phyloP scores from a whole-genome alignment of 2,329 filamentous ascomycete species.

The Pseudogymnoascus sp. region DNA sequence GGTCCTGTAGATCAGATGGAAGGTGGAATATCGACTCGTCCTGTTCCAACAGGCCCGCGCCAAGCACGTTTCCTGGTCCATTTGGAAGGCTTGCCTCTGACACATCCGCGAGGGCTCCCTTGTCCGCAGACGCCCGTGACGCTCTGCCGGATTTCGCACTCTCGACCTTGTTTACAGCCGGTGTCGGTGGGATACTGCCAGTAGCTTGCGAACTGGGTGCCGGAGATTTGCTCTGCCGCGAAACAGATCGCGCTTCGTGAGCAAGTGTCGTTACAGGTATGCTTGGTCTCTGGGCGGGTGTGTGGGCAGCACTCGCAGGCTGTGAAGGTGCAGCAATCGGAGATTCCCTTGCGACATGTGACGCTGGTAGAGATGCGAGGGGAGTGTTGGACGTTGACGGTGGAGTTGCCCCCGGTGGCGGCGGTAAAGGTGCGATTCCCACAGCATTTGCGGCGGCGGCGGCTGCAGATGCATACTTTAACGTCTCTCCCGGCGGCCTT shows the following conservation, averaged over 20 bases:
- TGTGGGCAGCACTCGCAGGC: conserved; percentile 30
- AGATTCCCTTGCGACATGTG: conserved; percentile 48
- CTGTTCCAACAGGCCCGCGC: conserved; percentile 28
- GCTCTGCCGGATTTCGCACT: conserved; percentile 18
- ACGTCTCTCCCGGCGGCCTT: conserved; percentile 74
- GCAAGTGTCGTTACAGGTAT: conserved; percentile 26
- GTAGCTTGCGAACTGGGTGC: conserved; percentile 37
- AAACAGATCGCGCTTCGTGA: conserved; percentile 33
- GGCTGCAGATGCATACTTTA: conserved; percentile 95
- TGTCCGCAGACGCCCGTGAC: conserved; percentile 22
- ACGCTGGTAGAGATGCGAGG: conserved; percentile 34
- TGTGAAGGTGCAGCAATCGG: conserved; percentile 42
- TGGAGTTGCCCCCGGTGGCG: conserved; percentile 63
- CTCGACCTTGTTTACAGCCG: conserved; percentile 39
- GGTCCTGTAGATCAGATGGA: conserved; percentile 76
- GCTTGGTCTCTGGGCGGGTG: conserved; percentile 31
- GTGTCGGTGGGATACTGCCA: conserved; percentile 36
- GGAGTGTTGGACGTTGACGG: conserved; percentile 35
- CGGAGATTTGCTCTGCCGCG: conserved; percentile 42
- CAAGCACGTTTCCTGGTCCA: background rate
- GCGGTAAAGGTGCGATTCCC: conserved; percentile 86
- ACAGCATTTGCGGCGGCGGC: conserved; percentile 88
- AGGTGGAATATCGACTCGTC: conserved; percentile 90
- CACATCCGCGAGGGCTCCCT: conserved; percentile 27
- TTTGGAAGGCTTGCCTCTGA: conserved; percentile 29